Percentiles rank a stretch among this genome's conserved stretches.
These are phyloP conservation scores for Ophiostoma sp. DNA, from an alignment of 2,329 filamentous ascomycete genomes.

Conservation along the genomic window DNA sequence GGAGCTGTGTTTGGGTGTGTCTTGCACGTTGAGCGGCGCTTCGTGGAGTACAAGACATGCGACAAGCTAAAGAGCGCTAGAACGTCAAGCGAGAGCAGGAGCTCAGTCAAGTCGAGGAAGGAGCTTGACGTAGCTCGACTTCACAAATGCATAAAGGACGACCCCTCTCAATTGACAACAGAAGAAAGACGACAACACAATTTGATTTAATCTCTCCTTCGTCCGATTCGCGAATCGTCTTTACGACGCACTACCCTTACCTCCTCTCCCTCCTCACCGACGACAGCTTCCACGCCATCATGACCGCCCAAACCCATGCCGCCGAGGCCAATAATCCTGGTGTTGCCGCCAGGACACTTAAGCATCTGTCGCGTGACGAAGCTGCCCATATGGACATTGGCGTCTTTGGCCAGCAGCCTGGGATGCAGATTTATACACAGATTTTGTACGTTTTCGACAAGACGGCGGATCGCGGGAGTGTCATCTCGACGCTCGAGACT, in stretches of 20 bases:
- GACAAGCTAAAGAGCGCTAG: background rate
- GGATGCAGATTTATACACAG: constrained; percentile 47
- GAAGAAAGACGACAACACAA: too few species aligned
- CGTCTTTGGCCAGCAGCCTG: constrained; percentile 44
- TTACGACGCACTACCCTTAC: too few species aligned
- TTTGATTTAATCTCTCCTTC: too few species aligned
- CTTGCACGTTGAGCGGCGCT: background rate
- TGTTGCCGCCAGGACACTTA: background rate
- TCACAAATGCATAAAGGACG: background rate
- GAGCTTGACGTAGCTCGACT: too few species aligned
- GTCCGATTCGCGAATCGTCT: background rate
- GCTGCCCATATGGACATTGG: constrained; percentile 11
- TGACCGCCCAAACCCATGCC: background rate
- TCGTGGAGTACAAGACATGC: background rate
- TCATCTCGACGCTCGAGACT: background rate
- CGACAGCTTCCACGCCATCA: background rate
- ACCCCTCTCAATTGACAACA: background rate
- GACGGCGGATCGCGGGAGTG: background rate
- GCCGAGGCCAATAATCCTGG: background rate
- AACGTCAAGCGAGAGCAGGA: too few species aligned
- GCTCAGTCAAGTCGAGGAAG: too few species aligned
- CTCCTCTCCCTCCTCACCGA: background rate
- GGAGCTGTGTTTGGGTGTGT: background rate
- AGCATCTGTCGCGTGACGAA: background rate
- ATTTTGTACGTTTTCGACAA: constrained; percentile 41